Conservation (phyloP, 2,329 filamentous ascomycete species). For the Ophiosphaerella herpotricha region DNA sequence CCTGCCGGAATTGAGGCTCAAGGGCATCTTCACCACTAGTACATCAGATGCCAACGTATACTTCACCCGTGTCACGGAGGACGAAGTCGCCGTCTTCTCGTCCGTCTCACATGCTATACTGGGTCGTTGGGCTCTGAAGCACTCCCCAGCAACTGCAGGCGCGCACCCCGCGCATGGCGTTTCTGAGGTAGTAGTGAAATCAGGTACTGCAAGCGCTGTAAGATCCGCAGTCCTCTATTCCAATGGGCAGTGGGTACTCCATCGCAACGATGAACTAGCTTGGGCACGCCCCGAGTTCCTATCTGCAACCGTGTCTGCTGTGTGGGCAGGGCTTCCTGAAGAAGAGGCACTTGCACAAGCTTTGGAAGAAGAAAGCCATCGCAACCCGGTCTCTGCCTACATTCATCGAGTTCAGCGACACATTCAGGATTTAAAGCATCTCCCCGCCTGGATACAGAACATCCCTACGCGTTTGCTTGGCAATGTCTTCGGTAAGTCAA, state of each 20-base stretch:
- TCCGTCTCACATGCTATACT: constrained; percentile 78
- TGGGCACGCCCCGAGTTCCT: constrained; percentile 86
- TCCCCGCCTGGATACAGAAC: constrained; percentile 73
- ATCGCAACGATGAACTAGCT: constrained; percentile 78
- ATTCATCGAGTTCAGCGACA: constrained; percentile 85
- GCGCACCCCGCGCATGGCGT: constrained; percentile 66
- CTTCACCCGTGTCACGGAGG: constrained; percentile 79
- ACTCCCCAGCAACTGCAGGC: constrained; percentile 34
- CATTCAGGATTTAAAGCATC: constrained; percentile 72
- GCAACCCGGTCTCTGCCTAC: constrained; percentile 80
- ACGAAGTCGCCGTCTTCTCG: constrained; percentile 74
- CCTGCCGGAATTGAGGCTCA: constrained; percentile 71
- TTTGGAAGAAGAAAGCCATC: constrained; percentile 83
- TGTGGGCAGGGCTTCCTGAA: constrained; percentile 77
- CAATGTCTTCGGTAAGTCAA: constrained; percentile 59
- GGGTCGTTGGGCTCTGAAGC: constrained; percentile 70
- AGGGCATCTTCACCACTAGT: constrained; percentile 78
- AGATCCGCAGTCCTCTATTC: constrained; percentile 71
- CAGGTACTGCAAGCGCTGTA: constrained; percentile 71
- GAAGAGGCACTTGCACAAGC: constrained; percentile 77
- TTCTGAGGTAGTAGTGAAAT: constrained; percentile 80
- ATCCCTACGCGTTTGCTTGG: constrained; percentile 72
- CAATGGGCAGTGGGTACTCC: constrained; percentile 76
- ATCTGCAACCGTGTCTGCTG: constrained; percentile 76
- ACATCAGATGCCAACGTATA: constrained; percentile 81